phyloP scores from a whole-genome alignment of 2,329 filamentous ascomycete genomes.

The Pleurostoma richardsiae region DNA sequence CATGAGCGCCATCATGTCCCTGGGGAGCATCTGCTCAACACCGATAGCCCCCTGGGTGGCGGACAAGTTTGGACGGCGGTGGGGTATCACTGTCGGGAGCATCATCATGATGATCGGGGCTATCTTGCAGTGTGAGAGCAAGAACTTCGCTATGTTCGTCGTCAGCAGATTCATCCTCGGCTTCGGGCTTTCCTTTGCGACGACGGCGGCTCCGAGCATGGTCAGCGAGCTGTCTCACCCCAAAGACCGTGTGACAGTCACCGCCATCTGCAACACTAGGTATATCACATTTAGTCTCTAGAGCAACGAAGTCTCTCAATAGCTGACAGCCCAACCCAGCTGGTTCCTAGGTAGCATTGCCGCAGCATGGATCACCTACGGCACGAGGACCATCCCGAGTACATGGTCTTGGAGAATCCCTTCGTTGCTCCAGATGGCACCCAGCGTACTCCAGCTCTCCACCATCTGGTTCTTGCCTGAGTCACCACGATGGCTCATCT shows the following conservation, averaged over 20 bases:
- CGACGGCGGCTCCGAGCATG: constrained; percentile 23
- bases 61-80: constrained; percentile 25
- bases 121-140: constrained; percentile 22
- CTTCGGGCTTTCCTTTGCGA: constrained; percentile 27
- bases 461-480: constrained; percentile 21
- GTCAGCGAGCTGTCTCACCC: constrained; percentile 35
- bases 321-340: constrained; percentile 27
- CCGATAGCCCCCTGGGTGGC: constrained; percentile 23
- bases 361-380: constrained; percentile 36
- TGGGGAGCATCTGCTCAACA: constrained; percentile 35
- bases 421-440: constrained; percentile 40
- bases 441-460: constrained; percentile 24
- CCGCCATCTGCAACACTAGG: constrained; percentile 41
- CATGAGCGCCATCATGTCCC: constrained; percentile 49
- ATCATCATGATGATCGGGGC: constrained; percentile 32
- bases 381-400: constrained; percentile 29
- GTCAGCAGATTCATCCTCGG: constrained; percentile 25
- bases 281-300: constrained; percentile 19
- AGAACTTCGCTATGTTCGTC: constrained; percentile 30
- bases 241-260: constrained; percentile 35
- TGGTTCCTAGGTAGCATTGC: constrained; percentile 32
- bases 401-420: constrained; percentile 46
- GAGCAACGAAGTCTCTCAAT: not conserved
- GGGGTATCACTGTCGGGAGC: constrained; percentile 34
- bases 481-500: constrained; percentile 22